Base-by-base conservation (phyloP, 2,329 filamentous ascomycete species). In the Cordyceps tenuipes region DNA sequence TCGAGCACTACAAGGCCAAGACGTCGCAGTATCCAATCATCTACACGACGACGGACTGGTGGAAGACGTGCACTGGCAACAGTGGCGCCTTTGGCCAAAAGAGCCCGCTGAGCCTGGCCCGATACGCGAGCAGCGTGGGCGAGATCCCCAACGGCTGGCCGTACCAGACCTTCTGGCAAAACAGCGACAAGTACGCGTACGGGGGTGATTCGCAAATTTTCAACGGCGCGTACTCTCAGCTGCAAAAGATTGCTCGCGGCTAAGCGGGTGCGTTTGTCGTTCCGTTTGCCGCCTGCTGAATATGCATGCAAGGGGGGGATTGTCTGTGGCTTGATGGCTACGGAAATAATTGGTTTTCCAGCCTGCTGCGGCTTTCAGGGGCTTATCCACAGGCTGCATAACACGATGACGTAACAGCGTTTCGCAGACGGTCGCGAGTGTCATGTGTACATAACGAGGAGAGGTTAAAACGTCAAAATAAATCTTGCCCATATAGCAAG, bases 11-110 rank as follows among this genome's bases (percentile, higher is more conserved):
- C 65, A 71, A 79, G 59, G 52, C 64, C 48, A 69, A 67, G 34
- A 80, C 78, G 4, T 72, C 74, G 2, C 72, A 77, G 0, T 80
- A 78, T 60, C 81, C 81, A 1, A 71, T 83, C 65, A 73, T 84
- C 50, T 83, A 82, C 66, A 78, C 77, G 43, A 79, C 75, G 41
- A 75, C 77, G 10, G 75, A 75, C 62, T 84, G 80, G 81, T 83
- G 81, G 81, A 70, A 67, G 12, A 68, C 69, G 31, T 84, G 81
- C 68, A 82, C 80, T 0, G 80, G 79, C 10, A 77, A 77, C 66
- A 77, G 72, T 36, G 69, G 68, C 17, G 74, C 71, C 3, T 83
- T 83, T 62, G 68, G 68, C 41, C 63, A 67, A 21, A 78, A 72
- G 19, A 78, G 75, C 62, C 79, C 79, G 8, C 70, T 82, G 10